Percentiles rank a stretch among this genome's conserved stretches.
Evolutionary conservation across 2,329 filamentous ascomycete species (phyloP).

Genomic region (Diaporthe capsici): DNA sequence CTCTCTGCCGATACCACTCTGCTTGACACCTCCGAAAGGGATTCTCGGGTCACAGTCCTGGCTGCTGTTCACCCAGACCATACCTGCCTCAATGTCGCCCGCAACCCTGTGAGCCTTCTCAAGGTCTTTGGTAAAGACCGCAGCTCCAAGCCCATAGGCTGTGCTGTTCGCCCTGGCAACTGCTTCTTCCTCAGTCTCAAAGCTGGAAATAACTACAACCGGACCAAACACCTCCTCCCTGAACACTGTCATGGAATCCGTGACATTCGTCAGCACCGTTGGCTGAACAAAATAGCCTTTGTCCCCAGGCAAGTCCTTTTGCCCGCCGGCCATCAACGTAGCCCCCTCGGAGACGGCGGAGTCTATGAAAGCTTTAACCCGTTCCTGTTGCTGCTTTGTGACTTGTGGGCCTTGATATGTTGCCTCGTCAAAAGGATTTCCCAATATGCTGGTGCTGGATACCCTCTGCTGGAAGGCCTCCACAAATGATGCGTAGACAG

Average conservation of each 20-base stretch:
- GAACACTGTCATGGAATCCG: slow-evolving; percentile 52
- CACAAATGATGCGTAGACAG: slow-evolving; percentile 72
- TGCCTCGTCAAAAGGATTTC: slow-evolving; percentile 74
- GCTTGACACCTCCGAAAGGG: slow-evolving; percentile 59
- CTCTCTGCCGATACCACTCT: slow-evolving; percentile 55
- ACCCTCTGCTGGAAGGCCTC: slow-evolving; percentile 71
- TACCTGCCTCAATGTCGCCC: slow-evolving; percentile 69
- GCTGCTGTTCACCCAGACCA: slow-evolving; percentile 63
- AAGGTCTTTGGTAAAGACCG: slow-evolving; percentile 71
- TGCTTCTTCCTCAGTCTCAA: slow-evolving; percentile 55
- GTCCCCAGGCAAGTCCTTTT: slow-evolving; percentile 66
- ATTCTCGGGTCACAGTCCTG: slow-evolving; percentile 65
- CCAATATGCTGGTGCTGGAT: slow-evolving; percentile 70
- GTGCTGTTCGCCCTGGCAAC: slow-evolving; percentile 58
- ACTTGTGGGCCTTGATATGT: slow-evolving; percentile 81
- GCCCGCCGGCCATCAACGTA: slow-evolving; percentile 72
- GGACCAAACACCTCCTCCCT: slow-evolving; percentile 55
- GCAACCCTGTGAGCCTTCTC: slow-evolving; percentile 59
- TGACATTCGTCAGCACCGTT: slow-evolving; percentile 54
- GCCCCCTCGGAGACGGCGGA: slow-evolving; percentile 76
- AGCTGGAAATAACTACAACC: slow-evolving; percentile 52
- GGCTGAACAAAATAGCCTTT: slow-evolving; percentile 54
- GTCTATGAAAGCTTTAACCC: slow-evolving; percentile 77
- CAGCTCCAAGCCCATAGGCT: slow-evolving; percentile 69
- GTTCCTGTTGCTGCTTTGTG: slow-evolving; percentile 77